Evolutionary conservation across 306 rosid genomes (phyloP).

Genomic region (Inga oerstediana): DNA sequence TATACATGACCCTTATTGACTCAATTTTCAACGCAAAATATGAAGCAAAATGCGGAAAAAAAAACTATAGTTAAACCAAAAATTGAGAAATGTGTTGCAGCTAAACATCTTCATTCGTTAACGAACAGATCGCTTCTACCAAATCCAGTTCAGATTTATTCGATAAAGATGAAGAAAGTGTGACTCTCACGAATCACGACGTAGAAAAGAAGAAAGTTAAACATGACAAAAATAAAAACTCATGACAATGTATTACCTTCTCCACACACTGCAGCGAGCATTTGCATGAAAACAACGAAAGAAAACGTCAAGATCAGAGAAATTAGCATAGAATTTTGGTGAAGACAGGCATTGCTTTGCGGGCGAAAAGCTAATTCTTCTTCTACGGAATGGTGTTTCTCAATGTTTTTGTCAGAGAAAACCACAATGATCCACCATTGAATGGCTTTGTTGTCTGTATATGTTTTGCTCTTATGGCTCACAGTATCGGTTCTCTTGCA

Average conservation of each 20-base stretch:
- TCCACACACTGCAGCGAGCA: not conserved
- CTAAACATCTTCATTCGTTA: not conserved
- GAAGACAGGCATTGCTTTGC: constrained; percentile 59
- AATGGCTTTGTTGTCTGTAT: constrained; percentile 4
- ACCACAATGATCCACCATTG: not conserved
- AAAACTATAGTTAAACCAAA: not conserved
- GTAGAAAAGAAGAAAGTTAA: not conserved
- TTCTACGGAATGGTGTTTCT: constrained; percentile 34
- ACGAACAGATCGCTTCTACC: constrained; percentile 5
- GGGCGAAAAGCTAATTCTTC: constrained; percentile 29
- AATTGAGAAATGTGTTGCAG: not conserved
- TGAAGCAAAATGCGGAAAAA: not conserved
- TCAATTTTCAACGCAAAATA: constrained; percentile 39
- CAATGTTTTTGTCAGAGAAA: constrained; percentile 18
- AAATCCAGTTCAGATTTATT: not conserved
- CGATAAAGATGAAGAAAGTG: not conserved
- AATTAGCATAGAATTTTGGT: constrained; percentile 39
- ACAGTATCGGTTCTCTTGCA: constrained; percentile 39
- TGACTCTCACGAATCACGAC: not conserved
- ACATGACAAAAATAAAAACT: not conserved
- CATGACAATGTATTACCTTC: not conserved
- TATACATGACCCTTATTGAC: constrained; percentile 50
- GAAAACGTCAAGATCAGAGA: constrained; percentile 32
- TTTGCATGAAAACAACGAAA: constrained; percentile 1
- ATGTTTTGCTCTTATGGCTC: constrained; percentile 17